These are phyloP conservation scores for Septoria petroselini DNA, from an alignment of 2,329 filamentous ascomycete genomes.

Conservation along the genomic window DNA sequence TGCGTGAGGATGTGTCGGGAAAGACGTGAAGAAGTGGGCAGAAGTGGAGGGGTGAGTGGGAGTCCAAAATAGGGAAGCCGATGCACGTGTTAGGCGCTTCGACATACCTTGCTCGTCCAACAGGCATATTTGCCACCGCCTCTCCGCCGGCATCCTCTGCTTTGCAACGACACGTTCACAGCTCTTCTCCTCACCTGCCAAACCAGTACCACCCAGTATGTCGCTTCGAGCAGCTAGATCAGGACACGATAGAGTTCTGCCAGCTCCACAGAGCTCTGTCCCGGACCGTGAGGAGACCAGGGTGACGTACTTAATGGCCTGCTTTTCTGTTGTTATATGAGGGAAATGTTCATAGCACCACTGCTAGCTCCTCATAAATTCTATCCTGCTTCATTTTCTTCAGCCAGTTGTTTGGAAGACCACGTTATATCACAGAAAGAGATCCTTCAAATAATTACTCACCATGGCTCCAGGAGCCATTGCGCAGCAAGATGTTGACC, in stretches of 20 bases:
- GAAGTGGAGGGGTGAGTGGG: constrained; percentile 7
- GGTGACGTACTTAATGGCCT: constrained; percentile 23
- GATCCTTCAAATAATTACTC: neutral
- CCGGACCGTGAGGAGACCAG: constrained; percentile 10
- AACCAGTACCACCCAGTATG: constrained; percentile 4
- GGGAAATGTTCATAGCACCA: neutral
- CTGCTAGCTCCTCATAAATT: constrained; percentile 7
- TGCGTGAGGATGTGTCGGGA: constrained; percentile 3
- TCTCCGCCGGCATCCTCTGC: constrained; percentile 12
- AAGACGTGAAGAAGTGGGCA: neutral
- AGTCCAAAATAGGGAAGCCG: constrained; percentile 11
- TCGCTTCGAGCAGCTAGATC: constrained; percentile 10
- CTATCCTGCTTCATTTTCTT: constrained; percentile 4
- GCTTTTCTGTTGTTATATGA: constrained; percentile 7
- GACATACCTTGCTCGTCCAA: constrained; percentile 14
- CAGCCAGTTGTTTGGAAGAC: neutral
- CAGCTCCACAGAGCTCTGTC: constrained; percentile 9
- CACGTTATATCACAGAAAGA: neutral
- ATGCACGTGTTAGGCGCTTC: constrained; percentile 14
- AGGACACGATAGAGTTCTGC: constrained; percentile 22
- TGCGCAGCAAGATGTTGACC: constrained; percentile 27
- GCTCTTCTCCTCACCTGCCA: constrained; percentile 7
- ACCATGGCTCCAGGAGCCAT: constrained; percentile 32
- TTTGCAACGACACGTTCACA: constrained; percentile 1
- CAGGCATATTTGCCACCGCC: constrained; percentile 9